Base-by-base conservation (phyloP, 2,329 filamentous ascomycete species). In the Cordyceps cicadae region DNA sequence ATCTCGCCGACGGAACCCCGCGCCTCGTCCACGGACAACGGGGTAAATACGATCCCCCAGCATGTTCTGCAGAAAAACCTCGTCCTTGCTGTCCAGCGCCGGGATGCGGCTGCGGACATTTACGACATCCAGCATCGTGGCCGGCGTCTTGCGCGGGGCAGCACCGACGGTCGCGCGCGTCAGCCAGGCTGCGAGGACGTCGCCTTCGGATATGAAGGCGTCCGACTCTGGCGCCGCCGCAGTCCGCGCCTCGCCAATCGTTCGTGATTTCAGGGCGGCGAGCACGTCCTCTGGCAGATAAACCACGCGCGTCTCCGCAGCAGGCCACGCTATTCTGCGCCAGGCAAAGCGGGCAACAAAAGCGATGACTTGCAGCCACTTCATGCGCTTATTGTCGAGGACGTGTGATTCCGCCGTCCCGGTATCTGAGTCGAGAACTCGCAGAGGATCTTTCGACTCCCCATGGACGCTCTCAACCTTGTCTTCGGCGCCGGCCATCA, bases 401-500 rank as follows among this genome's bases (percentile, higher is more conserved):
- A 41, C n/a, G 7, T 57, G 29, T 7, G 43, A 8, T 8, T 26
- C 8, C 21, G 19, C n/a, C 3, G 43, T 45, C 15, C 29, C 15
- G n/a, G 15, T 5, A 12, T 5, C 17, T 2, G 19, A 12, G 15
- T 55, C 43, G 2, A 60, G n/a, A 19, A 11, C 14, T 6, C 9
- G 14, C 2, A 60, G 59, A 4, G 41, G 48, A 19, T 55, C 51
- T 14, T 11, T 15, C 6, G 41, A 32, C 17, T 43, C 9, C 6
- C 71, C 5, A 65, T 63, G 7, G 75, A 64, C 5, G 68, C 69
- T 67, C 11, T 60, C 41, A 0, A 81, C 71, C 45, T 78, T 69
- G 9, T 69, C 67, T 37, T 77, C 75, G 3, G 17, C n/a, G 3
- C 76, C 78, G 9, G 72, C 70, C 3, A 82, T 66, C 1, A 79